Evolutionary conservation across 495 filamentous ascomycete species (phyloP).

Genomic region (Pyronema domesticum): DNA sequence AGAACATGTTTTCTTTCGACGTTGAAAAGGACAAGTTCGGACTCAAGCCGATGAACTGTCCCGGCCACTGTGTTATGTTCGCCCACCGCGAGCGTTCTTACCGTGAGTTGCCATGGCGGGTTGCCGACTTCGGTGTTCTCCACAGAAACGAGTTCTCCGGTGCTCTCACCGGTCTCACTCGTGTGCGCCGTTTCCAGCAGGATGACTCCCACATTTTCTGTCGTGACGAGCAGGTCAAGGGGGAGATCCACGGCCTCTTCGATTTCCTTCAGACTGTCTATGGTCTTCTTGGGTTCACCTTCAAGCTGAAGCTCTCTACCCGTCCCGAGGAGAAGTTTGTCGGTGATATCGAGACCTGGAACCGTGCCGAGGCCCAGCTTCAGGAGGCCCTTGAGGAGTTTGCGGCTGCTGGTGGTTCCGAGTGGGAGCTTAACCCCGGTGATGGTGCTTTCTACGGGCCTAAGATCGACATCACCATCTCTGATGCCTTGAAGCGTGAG

Average conservation of each 20-base stretch:
- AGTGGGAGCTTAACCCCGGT: conserved; percentile 79
- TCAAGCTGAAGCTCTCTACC: conserved; percentile 89
- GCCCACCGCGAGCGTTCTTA: conserved; percentile 63
- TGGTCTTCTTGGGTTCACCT: conserved; percentile 81
- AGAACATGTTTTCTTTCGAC: conserved; percentile 90
- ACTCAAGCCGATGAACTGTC: conserved; percentile 98
- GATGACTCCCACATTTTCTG: conserved; percentile 94
- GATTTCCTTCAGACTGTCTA: conserved; percentile 74
- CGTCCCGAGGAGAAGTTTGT: conserved; percentile 73
- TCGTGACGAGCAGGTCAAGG: conserved; percentile 57
- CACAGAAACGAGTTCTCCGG: conserved; percentile 92
- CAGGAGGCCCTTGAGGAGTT: conserved; percentile 64
- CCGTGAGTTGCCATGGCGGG: conserved; percentile 68
- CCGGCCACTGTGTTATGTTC: conserved; percentile 68
- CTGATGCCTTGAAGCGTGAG: conserved; percentile 56
- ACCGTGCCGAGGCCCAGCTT: conserved; percentile 65
- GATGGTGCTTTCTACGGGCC: conserved; percentile 97
- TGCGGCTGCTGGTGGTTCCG: conserved; percentile 37
- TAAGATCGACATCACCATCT: conserved; percentile 84
- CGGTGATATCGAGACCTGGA: conserved; percentile 72
- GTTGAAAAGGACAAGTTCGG: conserved; percentile 74
- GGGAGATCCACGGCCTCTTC: conserved; percentile 74
- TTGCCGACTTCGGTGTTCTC: conserved; percentile 89
- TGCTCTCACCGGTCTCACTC: conserved; percentile 72
- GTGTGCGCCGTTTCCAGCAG: conserved; percentile 84